Conservation (phyloP, 805 yeast genomes). For the Metschnikowia bowlesiae region DNA sequence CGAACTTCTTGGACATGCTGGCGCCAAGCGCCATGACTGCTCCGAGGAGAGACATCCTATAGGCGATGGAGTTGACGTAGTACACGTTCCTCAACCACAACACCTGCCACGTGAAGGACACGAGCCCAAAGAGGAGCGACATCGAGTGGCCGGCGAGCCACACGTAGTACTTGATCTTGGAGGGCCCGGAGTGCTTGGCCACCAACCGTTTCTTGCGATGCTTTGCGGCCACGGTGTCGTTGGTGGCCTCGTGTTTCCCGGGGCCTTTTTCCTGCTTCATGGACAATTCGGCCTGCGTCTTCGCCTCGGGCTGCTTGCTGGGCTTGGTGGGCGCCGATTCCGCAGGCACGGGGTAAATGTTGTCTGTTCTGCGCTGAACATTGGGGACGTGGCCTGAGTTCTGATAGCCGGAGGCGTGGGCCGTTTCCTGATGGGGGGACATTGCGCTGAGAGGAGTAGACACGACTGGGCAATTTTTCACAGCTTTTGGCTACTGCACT, state of each 20-base stretch:
- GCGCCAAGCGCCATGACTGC: conserved; percentile 48
- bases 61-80: conserved; percentile 47
- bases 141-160: conserved; percentile 58
- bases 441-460: background rate
- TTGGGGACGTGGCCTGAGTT: conserved; percentile 4
- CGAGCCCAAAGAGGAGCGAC: conserved; percentile 44
- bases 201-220: conserved; percentile 27
- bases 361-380: conserved; percentile 1
- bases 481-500: too few relatives aligned
- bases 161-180: conserved; percentile 40
- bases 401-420: background rate
- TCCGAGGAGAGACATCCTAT: conserved; percentile 55
- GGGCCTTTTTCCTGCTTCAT: background rate
- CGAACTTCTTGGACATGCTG: conserved; percentile 56
- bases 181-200: conserved; percentile 23
- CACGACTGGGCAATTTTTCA: too few relatives aligned
- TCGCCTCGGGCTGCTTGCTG: conserved; percentile 4
- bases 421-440: background rate
- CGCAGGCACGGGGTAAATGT: conserved; percentile 2
- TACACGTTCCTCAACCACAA: conserved; percentile 35
- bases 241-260: conserved; percentile 6
- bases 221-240: conserved; percentile 12
- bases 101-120: conserved; percentile 33
- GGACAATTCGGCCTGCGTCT: background rate
- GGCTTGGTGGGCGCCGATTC: conserved; percentile 1